phyloP scores from a whole-genome alignment of 306 rosid genomes.

The Geum urbanum region DNA sequence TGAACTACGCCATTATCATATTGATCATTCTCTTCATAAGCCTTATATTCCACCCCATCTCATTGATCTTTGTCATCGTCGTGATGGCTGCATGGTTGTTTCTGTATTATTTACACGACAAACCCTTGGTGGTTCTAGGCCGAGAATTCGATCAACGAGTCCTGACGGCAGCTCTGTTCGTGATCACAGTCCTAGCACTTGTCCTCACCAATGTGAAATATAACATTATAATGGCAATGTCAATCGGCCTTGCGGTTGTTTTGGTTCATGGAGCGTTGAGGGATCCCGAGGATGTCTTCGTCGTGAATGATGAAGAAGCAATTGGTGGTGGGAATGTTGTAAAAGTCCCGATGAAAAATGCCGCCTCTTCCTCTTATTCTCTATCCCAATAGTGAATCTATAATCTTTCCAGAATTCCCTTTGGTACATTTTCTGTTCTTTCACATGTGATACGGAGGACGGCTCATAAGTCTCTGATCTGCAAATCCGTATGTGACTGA shows the following conservation, averaged over 20 bases:
- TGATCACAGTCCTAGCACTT: conserved; percentile 37
- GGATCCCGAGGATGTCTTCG: conserved; percentile 48
- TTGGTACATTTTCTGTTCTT: background rate
- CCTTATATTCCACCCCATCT: conserved; percentile 52
- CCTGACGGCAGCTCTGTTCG: conserved; percentile 30
- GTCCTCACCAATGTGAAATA: conserved; percentile 37
- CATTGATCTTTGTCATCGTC: conserved; percentile 34
- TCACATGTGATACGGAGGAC: background rate
- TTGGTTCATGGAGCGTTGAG: conserved; percentile 47
- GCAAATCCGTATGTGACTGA: background rate
- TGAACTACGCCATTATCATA: conserved; percentile 44
- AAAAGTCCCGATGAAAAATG: conserved; percentile 53
- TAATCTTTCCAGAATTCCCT: background rate
- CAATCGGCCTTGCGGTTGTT: conserved; percentile 29
- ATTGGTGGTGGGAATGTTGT: conserved; percentile 23
- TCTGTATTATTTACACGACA: conserved; percentile 46
- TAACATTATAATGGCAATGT: conserved; percentile 37
- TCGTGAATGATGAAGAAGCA: conserved; percentile 44
- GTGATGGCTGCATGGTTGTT: conserved; percentile 47
- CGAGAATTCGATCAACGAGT: conserved; percentile 35
- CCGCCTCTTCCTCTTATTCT: conserved; percentile 63
- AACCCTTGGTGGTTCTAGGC: conserved; percentile 38
- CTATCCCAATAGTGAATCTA: conserved; percentile 9
- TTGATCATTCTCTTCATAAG: conserved; percentile 44
- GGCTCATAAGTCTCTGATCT: background rate